Percentiles rank a stretch among this genome's conserved stretches.
These are phyloP conservation scores for Amylostereum areolatum DNA, from an alignment of 1,284 basidiomycete species.

Conservation along the genomic window DNA sequence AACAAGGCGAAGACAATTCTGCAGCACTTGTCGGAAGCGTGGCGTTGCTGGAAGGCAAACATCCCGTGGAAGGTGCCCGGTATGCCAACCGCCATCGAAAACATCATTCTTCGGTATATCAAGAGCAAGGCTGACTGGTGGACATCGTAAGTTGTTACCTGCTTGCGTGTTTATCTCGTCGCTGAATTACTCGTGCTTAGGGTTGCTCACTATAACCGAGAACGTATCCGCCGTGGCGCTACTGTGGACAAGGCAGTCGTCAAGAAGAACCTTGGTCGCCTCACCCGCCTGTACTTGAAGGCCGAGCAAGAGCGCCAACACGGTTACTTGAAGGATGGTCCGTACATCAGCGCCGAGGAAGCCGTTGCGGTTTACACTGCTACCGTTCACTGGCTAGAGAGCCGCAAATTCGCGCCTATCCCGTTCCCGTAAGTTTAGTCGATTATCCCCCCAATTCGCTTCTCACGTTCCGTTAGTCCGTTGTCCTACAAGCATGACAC, in stretches of 20 bases:
- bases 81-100: constrained; percentile 98
- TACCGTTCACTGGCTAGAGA: constrained; percentile 96
- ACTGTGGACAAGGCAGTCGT: constrained; percentile 99
- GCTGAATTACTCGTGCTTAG: constrained; percentile 22
- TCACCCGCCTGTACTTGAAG: constrained; percentile 92
- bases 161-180: constrained; percentile 15
- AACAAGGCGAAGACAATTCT: constrained; percentile 99
- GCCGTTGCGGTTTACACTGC: constrained; percentile 97
- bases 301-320: constrained; percentile 98
- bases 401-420: constrained; percentile 93
- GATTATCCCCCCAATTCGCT: background rate
- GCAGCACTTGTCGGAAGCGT: constrained; percentile 96
- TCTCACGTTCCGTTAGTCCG: constrained; percentile 41
- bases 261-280: constrained; percentile 90
- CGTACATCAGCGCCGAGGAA: constrained; percentile 95
- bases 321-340: constrained; percentile 94
- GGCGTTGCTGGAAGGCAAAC: constrained; percentile 99
- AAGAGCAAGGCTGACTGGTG: constrained; percentile 99
- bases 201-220: constrained; percentile 91
- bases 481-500: constrained; percentile 98
- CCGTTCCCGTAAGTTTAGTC: constrained; percentile 76
- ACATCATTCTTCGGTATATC: constrained; percentile 98
- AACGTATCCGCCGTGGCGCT: constrained; percentile 91
- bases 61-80: constrained; percentile 97
- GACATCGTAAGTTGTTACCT: constrained; percentile 68